A percentile compares a stretch with the other conserved stretches of the same genome.
Conservation (phyloP, 1,139 yeast species). For the Nakaseomyces uthaithaninus region DNA sequence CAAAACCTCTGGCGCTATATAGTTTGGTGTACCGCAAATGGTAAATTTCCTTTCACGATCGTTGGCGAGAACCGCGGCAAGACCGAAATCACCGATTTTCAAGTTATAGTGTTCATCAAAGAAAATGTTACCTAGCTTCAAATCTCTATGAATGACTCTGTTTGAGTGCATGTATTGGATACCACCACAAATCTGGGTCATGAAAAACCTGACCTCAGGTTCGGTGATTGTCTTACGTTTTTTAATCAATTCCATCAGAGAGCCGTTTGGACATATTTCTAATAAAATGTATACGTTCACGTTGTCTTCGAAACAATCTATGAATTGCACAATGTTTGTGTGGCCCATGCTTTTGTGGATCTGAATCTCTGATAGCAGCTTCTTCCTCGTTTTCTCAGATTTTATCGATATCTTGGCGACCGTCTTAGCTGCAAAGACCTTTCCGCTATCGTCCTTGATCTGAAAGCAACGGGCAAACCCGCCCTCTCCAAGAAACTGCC, state of each 20-base stretch:
- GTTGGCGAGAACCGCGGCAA: conserved; percentile 78
- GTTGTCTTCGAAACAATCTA: conserved; percentile 94
- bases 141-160: conserved; percentile 91
- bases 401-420: conserved; percentile 93
- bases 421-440: conserved; percentile 91
- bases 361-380: conserved; percentile 84
- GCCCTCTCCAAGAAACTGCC: conserved; percentile 90
- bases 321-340: conserved; percentile 80
- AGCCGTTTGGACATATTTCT: conserved; percentile 90
- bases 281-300: conserved; percentile 84
- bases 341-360: conserved; percentile 89
- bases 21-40: conserved; percentile 96
- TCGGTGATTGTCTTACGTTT: conserved; percentile 76
- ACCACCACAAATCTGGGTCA: conserved; percentile 92
- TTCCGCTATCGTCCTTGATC: conserved; percentile 83
- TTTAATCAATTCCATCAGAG: conserved; percentile 85
- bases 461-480: conserved; percentile 99
- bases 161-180: conserved; percentile 84
- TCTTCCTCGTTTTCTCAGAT: conserved; percentile 84
- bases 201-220: conserved; percentile 83
- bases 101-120: conserved; percentile 87
- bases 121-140: conserved; percentile 89
- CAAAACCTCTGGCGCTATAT: conserved; percentile 93
- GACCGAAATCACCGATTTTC: conserved; percentile 93
- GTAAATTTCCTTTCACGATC: conserved; percentile 74